Base-by-base conservation (phyloP, 208 protist genomes). In the Trypanosoma congolense region DNA sequence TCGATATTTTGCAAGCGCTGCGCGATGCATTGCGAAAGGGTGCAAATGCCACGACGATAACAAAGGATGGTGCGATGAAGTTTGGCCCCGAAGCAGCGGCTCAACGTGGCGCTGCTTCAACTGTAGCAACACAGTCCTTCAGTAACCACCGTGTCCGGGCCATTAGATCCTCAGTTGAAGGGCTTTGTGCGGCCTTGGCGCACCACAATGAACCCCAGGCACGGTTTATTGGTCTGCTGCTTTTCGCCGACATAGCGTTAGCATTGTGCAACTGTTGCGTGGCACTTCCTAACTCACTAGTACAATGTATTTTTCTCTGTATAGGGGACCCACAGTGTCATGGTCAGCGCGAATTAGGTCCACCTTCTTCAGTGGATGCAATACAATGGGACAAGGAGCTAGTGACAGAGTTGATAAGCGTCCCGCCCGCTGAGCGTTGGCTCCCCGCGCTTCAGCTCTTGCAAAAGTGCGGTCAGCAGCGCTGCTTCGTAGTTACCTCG, bases 291-390 rank as follows among this genome's bases (percentile, higher is more conserved):
- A 89, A 80, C 48, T 77, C 80, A 21, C 55, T 92, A 9, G 56
- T 73, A n/a, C 80, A 83, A 54, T 92, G 80, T 42, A 51, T 89
- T 5, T 75, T 88, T 40, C 59, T 92, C 3, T 83, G 70, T 56
- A 50, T 89, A 16, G 73, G 61, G 1, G 73, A 81, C 35, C 50
- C 56, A 12, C 61, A 57, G 25, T 55, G 16, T 10, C 31, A 25
- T 31, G 29, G 49, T 19, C 40, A 26, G 22, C 24, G 25, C 40
- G 45, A 45, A 30, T 30, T 0, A 21, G 8, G 14, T 14, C 25
- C 31, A 22, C 4, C 26, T 36, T 12, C 44, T 18, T 2, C 16
- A 30, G 18, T 16, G 10, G 35, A 38, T 5, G 12, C 38, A 18
- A 1, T 50, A 2, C 9, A 38, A 9, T 43, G 66, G 21, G 35